A percentile compares a stretch with the other conserved stretches of the same genome.
Conservation (phyloP, 257 asterid species). For the Craterostigma plantagineum region DNA sequence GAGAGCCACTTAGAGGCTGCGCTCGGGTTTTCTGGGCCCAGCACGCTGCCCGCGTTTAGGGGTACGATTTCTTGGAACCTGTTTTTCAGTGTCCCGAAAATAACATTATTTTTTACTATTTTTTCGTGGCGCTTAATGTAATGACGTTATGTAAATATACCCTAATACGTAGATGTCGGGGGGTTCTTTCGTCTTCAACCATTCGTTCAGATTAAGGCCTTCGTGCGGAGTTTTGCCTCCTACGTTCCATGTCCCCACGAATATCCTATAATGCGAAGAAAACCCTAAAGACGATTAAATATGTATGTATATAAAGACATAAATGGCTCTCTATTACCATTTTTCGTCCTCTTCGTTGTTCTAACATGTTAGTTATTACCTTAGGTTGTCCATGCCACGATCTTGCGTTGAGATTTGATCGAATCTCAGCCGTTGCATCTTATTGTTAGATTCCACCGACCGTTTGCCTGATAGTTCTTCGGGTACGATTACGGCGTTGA, state of each 20-base stretch:
- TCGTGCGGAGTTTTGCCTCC: slow-evolving; percentile 67
- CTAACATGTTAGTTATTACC: too few species aligned
- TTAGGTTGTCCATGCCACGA: too few species aligned
- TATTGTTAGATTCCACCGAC: too few species aligned
- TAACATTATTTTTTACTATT: neutral
- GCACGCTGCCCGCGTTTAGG: slow-evolving; percentile 62
- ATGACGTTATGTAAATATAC: slow-evolving; percentile 18
- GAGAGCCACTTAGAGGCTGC: slow-evolving; percentile 72
- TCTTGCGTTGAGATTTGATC: too few species aligned
- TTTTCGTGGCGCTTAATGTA: neutral
- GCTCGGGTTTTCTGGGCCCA: slow-evolving; percentile 52
- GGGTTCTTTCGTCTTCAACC: slow-evolving; percentile 31
- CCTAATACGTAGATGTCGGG: slow-evolving; percentile 80
- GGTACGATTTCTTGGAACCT: slow-evolving; percentile 93
- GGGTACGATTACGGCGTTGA: too few species aligned
- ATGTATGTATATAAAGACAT: too few species aligned
- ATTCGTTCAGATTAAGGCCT: slow-evolving; percentile 36
- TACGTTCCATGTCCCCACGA: slow-evolving; percentile 91
- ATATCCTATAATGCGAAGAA: slow-evolving; percentile 33
- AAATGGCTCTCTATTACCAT: too few species aligned
- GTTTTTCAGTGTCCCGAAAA: slow-evolving; percentile 1
- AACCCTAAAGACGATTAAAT: too few species aligned
- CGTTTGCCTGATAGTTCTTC: too few species aligned
- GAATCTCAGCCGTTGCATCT: too few species aligned
- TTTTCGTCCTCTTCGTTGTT: too few species aligned